Evolutionary conservation across 176 grass and related monocot genomes (phyloP).

Genomic region (Musa troglodytarum): DNA sequence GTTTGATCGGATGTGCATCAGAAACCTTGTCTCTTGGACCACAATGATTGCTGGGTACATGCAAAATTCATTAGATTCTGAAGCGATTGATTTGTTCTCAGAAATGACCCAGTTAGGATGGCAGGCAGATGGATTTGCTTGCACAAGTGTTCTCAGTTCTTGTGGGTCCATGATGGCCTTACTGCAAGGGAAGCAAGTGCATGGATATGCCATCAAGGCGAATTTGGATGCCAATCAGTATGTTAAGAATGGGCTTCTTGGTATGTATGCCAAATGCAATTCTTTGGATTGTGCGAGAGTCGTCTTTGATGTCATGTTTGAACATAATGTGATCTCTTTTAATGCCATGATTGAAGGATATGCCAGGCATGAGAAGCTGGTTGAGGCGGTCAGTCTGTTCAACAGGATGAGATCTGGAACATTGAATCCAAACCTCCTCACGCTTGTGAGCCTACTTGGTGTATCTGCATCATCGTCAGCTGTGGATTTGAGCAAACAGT

Average conservation of each 20-base stretch:
- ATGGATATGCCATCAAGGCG: conserved; percentile 55
- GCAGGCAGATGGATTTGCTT: conserved; percentile 56
- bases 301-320: conserved; percentile 44
- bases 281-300: conserved; percentile 40
- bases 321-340: conserved; percentile 48
- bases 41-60: conserved; percentile 73
- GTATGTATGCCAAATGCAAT: conserved; percentile 71
- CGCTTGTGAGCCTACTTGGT: conserved; percentile 62
- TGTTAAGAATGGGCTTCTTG: conserved; percentile 72
- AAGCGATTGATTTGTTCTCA: conserved; percentile 45
- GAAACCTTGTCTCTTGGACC: conserved; percentile 74
- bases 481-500: conserved; percentile 56
- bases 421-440: conserved; percentile 38
- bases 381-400: conserved; percentile 40
- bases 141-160: conserved; percentile 56
- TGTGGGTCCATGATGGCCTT: conserved; percentile 42
- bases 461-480: conserved; percentile 40
- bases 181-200: conserved; percentile 59
- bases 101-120: conserved; percentile 49
- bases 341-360: conserved; percentile 90
- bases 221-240: conserved; percentile 45
- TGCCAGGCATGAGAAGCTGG: conserved; percentile 37
- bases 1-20: conserved; percentile 40
- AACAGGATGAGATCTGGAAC: conserved; percentile 50
- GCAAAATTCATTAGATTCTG: conserved; percentile 48